Evolutionary conservation across 345 rosid genomes (phyloP), one percentile per base, ranked within the genome.

Genomic region (Moricandia moricandioides): DNA sequence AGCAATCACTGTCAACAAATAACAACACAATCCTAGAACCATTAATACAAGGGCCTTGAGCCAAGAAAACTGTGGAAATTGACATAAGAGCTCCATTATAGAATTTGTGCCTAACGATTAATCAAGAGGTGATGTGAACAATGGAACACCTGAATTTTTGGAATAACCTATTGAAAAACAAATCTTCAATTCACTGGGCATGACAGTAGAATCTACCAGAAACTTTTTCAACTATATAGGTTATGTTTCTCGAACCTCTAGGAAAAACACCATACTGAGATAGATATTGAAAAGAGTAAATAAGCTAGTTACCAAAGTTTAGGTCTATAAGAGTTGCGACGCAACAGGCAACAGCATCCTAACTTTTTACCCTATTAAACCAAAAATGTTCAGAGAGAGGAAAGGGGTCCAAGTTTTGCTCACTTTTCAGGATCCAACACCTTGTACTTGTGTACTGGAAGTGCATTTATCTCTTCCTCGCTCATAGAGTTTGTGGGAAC

Each of bases 391-490:
- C 1, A 62, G 13, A 31, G 60, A 30, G 71, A 43, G 40, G 39
- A 64, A 62, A 40, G 0, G 24, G 30, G 17, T 71, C 18, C 27
- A 67, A 52, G 16, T 30, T 7, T 39, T 1, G 63, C 79, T 79
- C 68, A 86, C 89, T 79, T 82, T 75, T 79, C 82, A 78, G 86
- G 80, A 70, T 82, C 78, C 78, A 87, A 63, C 49, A 74, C 84
- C 84, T 89, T 95, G 70, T 90, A 90, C 80, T 88, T 87, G 77
- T 89, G 97, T 70, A 95, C 88, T 56, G 99, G 98, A 54, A 92
- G 86, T 35, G 91, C 88, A 78, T 90, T 90, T 72, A 95, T 95
- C 89, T 92, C 97, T 81, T 90, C 98, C 69, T 95, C 99, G 4
- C 86, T 95, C 99, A 92, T 92, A 18, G 98, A 95, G 51, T 77